These are phyloP conservation scores for Vaccinium darrowii DNA, from an alignment of 148 eudicot genomes.

Conservation along the genomic window DNA sequence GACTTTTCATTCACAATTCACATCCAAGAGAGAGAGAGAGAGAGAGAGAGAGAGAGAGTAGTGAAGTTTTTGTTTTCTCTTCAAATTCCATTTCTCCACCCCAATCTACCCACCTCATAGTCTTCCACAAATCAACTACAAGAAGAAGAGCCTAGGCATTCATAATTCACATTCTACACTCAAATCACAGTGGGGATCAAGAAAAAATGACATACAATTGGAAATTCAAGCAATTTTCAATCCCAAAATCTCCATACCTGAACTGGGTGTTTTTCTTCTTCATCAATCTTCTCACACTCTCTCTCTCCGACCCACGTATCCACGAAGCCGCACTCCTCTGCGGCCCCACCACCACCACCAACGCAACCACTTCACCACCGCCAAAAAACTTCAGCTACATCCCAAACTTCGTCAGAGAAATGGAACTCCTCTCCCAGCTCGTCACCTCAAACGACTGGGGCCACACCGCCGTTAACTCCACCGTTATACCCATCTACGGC, in stretches of 20 bases:
- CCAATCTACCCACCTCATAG: neutral
- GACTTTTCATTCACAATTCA: neutral
- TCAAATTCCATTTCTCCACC: neutral
- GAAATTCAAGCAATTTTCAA: neutral
- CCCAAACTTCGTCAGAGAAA: slow-evolving; percentile 35
- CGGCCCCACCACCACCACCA: slow-evolving; percentile 8
- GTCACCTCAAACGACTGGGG: slow-evolving; percentile 23
- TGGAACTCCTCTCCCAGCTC: slow-evolving; percentile 27
- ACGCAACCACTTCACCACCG: neutral
- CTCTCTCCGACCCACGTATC: slow-evolving; percentile 30
- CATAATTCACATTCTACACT: neutral
- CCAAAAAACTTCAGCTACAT: slow-evolving; percentile 23
- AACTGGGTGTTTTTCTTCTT: slow-evolving; percentile 9
- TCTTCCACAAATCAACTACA: neutral
- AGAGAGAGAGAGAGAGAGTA: neutral
- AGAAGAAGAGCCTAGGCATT: neutral
- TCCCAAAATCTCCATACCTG: neutral
- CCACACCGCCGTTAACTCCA: slow-evolving; percentile 13
- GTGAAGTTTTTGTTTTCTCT: neutral
- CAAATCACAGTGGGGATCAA: neutral
- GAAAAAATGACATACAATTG: neutral
- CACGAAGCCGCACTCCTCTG: slow-evolving; percentile 31
- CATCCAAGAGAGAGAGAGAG: slow-evolving; percentile 1
- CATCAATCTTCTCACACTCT: slow-evolving; percentile 8
- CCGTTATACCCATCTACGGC: slow-evolving; percentile 21